Percentiles rank a stretch among this genome's conserved stretches.
Conservation (phyloP, 1,139 yeast genomes). For the Hyphopichia khmerensis region DNA sequence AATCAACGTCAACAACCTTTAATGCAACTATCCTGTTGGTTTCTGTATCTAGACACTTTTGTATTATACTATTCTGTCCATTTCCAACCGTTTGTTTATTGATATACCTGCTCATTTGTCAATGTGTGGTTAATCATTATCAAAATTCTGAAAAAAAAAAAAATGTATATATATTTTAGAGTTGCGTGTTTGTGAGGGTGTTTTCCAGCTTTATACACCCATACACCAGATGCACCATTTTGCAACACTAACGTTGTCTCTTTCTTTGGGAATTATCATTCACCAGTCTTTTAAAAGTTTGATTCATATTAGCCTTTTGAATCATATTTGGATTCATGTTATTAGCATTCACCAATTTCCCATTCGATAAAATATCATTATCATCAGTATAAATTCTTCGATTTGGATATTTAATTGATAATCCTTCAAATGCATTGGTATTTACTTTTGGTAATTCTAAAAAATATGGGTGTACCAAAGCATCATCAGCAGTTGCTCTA, state of each 20-base stretch:
- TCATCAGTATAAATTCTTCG: conserved; percentile 79
- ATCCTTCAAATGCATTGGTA: conserved; percentile 69
- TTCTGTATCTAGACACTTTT: conserved; percentile 19
- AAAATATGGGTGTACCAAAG: conserved; percentile 77
- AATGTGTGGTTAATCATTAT: too few species aligned
- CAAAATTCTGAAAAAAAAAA: too few species aligned
- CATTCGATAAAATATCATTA: conserved; percentile 49
- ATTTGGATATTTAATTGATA: conserved; percentile 63
- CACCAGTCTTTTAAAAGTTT: too few species aligned
- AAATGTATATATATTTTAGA: too few species aligned
- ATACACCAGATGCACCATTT: too few species aligned
- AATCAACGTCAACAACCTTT: conserved; percentile 41
- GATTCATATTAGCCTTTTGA: neutral
- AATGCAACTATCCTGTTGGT: conserved; percentile 24
- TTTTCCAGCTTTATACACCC: too few species aligned
- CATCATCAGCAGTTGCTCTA: conserved; percentile 67
- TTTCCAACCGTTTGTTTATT: conserved; percentile 25
- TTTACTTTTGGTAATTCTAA: conserved; percentile 63
- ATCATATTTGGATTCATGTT: neutral
- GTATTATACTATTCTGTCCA: conserved; percentile 40
- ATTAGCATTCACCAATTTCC: neutral
- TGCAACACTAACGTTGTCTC: too few species aligned
- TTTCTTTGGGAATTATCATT: neutral
- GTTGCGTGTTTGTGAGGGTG: too few species aligned
- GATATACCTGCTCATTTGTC: too few species aligned